Percentiles rank a stretch among this genome's conserved stretches.
phyloP scores from a whole-genome alignment of 1,284 basidiomycete species.

The Leccinum idahoense region DNA sequence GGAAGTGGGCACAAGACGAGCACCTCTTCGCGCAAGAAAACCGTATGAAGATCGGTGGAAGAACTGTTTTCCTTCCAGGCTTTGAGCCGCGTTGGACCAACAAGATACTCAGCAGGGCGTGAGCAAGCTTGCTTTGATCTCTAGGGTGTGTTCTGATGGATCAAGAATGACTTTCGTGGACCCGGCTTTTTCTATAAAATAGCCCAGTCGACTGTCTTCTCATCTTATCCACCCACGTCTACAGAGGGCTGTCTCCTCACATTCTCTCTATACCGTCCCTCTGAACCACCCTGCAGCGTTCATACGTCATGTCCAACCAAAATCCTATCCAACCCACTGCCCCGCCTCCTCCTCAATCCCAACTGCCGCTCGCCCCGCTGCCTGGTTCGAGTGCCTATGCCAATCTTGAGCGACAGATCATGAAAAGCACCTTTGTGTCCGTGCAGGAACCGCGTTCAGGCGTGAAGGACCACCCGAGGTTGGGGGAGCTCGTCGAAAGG shows the following conservation, averaged over 20 bases:
- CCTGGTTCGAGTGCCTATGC: no score
- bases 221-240: not conserved
- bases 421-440: slow-evolving; percentile 8
- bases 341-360: not conserved
- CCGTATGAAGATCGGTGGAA: slow-evolving; percentile 60
- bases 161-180: slow-evolving; percentile 30
- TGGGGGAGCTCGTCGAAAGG: slow-evolving; percentile 5
- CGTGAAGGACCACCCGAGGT: not conserved
- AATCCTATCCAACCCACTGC: slow-evolving; percentile 9
- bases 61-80: slow-evolving; percentile 59
- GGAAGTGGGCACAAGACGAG: slow-evolving; percentile 74
- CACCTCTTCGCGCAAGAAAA: slow-evolving; percentile 62
- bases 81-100: slow-evolving; percentile 51
- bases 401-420: no score
- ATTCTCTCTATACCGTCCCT: not conserved
- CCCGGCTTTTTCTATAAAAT: slow-evolving; percentile 22
- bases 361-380: no score
- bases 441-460: slow-evolving; percentile 10
- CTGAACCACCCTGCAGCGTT: slow-evolving; percentile 5
- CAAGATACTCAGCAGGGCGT: slow-evolving; percentile 24
- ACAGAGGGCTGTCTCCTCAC: slow-evolving; percentile 5
- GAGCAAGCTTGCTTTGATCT: no score
- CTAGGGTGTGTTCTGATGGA: not conserved
- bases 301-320: slow-evolving; percentile 11
- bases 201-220: not conserved